These are phyloP conservation scores for Metarhizium rileyi DNA, from an alignment of 2,329 filamentous ascomycete genomes.

Conservation along the genomic window DNA sequence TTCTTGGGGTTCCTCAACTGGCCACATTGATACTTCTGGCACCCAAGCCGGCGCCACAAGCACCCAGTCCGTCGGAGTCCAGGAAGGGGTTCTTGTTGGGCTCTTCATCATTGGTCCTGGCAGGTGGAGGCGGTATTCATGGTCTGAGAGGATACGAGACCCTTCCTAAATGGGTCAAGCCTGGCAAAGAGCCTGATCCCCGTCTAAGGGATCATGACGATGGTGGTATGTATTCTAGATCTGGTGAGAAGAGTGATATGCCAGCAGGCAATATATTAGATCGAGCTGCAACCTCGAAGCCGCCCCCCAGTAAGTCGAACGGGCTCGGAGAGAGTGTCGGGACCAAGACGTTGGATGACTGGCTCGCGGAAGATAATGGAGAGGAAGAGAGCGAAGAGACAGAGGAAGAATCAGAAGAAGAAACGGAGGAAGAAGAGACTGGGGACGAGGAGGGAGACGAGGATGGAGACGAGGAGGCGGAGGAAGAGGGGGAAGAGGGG, in stretches of 20 bases:
- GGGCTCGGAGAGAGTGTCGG: constrained; percentile 41
- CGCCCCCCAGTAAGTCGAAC: constrained; percentile 37
- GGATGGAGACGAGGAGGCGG: constrained; percentile 40
- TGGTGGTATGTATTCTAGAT: constrained; percentile 17
- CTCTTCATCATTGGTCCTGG: constrained; percentile 76
- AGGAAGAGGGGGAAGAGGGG: constrained; percentile 32
- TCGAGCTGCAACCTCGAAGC: constrained; percentile 32
- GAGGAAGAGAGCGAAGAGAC: constrained; percentile 46
- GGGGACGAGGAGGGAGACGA: constrained; percentile 43
- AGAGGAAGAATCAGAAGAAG: constrained; percentile 40
- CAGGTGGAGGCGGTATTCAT: constrained; percentile 61
- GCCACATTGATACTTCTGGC: constrained; percentile 85
- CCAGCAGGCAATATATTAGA: constrained; percentile 58
- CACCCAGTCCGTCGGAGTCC: constrained; percentile 78
- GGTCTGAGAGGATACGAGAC: constrained; percentile 69
- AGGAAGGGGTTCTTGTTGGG: constrained; percentile 71
- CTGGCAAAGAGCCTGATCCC: constrained; percentile 70
- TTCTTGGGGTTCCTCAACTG: constrained; percentile 75
- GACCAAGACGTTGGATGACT: constrained; percentile 82
- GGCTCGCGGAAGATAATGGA: constrained; percentile 70
- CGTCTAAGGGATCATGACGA: constrained; percentile 54
- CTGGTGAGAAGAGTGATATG: constrained; percentile 27
- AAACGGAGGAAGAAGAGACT: constrained; percentile 37
- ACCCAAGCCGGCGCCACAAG: constrained; percentile 87
- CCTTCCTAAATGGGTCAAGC: constrained; percentile 76